A percentile compares a stretch with the other conserved stretches of the same genome.
These are phyloP conservation scores for Penicillium vulpinum DNA, from an alignment of 2,329 filamentous ascomycete species.

Conservation along the genomic window DNA sequence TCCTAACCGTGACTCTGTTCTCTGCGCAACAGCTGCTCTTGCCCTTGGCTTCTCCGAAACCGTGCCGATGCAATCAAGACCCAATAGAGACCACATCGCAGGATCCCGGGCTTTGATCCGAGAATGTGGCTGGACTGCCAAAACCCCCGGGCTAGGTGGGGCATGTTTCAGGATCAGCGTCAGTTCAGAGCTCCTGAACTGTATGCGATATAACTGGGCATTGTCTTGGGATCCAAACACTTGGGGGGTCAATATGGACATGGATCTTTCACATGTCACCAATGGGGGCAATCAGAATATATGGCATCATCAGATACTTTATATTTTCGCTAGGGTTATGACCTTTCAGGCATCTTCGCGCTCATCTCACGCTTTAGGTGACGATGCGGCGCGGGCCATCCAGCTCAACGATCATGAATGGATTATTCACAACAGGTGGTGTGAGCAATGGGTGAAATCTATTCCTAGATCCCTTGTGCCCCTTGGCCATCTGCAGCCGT, in stretches of 20 bases:
- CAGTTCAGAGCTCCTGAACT: slow-evolving; percentile 84
- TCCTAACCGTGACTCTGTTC: slow-evolving; percentile 76
- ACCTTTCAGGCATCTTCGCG: slow-evolving; percentile 77
- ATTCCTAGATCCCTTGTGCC: slow-evolving; percentile 86
- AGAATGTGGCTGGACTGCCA: slow-evolving; percentile 85
- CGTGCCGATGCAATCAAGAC: slow-evolving; percentile 76
- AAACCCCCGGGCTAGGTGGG: slow-evolving; percentile 72
- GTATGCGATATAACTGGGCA: slow-evolving; percentile 82
- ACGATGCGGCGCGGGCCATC: slow-evolving; percentile 56
- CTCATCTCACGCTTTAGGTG: slow-evolving; percentile 60
- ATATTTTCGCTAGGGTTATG: slow-evolving; percentile 80
- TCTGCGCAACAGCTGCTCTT: slow-evolving; percentile 84
- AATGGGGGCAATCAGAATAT: slow-evolving; percentile 68
- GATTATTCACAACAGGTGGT: slow-evolving; percentile 75
- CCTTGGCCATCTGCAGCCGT: slow-evolving; percentile 71
- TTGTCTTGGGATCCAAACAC: slow-evolving; percentile 86
- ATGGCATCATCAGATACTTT: slow-evolving; percentile 88
- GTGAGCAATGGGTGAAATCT: slow-evolving; percentile 75
- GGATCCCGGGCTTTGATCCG: slow-evolving; percentile 83
- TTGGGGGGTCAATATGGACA: slow-evolving; percentile 82
- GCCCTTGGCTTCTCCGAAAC: slow-evolving; percentile 91
- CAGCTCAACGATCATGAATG: slow-evolving; percentile 70
- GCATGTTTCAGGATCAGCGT: slow-evolving; percentile 96
- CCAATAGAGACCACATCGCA: slow-evolving; percentile 86
- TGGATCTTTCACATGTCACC: slow-evolving; percentile 56